Evolutionary conservation across 208 protist genomes (phyloP).

Genomic region (Blechomonas ayalai): DNA sequence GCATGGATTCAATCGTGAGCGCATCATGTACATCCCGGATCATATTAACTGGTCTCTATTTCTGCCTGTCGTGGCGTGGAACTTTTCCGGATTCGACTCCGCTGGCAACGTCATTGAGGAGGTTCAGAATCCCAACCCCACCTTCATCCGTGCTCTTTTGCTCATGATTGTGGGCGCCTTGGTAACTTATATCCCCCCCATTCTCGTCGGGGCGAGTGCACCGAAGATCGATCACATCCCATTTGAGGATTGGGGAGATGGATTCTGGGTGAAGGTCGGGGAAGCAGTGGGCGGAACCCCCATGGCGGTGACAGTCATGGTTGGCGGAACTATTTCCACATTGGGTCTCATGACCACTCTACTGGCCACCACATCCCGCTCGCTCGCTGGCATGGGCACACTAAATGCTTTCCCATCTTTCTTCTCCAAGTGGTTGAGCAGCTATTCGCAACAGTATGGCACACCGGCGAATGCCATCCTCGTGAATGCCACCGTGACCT

Average conservation of each 20-base stretch:
- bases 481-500: conserved; percentile 67
- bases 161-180: conserved; percentile 75
- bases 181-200: conserved; percentile 77
- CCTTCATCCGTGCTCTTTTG: conserved; percentile 77
- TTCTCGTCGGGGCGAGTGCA: conserved; percentile 73
- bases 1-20: conserved; percentile 66
- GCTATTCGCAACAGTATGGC: conserved; percentile 40
- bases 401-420: conserved; percentile 71
- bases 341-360: conserved; percentile 82
- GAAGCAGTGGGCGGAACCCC: conserved; percentile 71
- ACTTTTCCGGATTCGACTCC: conserved; percentile 89
- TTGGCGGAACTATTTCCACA: conserved; percentile 76
- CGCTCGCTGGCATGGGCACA: conserved; percentile 80
- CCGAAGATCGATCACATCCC: conserved; percentile 29
- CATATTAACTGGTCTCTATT: conserved; percentile 80
- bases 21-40: conserved; percentile 59
- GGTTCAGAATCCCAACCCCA: conserved; percentile 74
- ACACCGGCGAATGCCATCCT: conserved; percentile 79
- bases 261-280: conserved; percentile 85
- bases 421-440: conserved; percentile 57
- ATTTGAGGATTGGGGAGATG: conserved; percentile 76
- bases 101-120: conserved; percentile 88
- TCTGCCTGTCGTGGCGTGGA: conserved; percentile 83
- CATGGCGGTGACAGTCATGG: conserved; percentile 64
- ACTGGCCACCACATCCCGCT: conserved; percentile 78